Conservation (phyloP, 495 filamentous ascomycete genomes). For the Xylaria intraflava region DNA sequence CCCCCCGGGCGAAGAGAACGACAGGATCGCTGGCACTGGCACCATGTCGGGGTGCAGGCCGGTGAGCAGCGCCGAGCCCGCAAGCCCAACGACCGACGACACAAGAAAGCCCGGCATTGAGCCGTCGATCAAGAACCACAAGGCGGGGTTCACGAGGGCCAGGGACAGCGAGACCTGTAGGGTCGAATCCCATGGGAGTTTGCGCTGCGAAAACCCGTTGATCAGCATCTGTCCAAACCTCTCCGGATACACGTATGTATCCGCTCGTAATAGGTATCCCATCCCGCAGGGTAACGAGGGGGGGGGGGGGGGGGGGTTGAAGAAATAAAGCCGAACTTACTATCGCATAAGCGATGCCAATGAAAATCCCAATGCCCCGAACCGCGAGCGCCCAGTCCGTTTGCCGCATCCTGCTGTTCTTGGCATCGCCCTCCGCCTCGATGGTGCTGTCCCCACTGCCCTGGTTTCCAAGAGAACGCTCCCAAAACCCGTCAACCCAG, state of each 20-base stretch:
- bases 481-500: conserved; percentile 69
- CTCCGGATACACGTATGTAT: neutral
- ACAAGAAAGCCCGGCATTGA: conserved; percentile 77
- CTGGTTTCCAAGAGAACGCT: conserved; percentile 24
- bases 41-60: conserved; percentile 70
- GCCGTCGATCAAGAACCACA: conserved; percentile 95
- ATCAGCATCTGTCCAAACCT: neutral
- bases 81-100: conserved; percentile 61
- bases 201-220: conserved; percentile 52
- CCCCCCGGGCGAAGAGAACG: conserved; percentile 2
- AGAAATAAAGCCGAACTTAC: conserved; percentile 41
- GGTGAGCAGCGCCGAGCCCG: conserved; percentile 66
- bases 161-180: conserved; percentile 88
- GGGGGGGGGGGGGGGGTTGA: conserved; percentile 1
- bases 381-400: conserved; percentile 77
- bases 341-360: conserved; percentile 95
- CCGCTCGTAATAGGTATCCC: neutral
- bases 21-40: conserved; percentile 46
- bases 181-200: conserved; percentile 87
- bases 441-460: conserved; percentile 13
- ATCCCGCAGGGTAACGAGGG: neutral
- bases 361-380: conserved; percentile 84
- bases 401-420: conserved; percentile 20
- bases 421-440: conserved; percentile 7
- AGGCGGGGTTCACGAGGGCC: conserved; percentile 82